phyloP scores from a whole-genome alignment of 441 rosid genomes.

The Metrosideros polymorpha region DNA sequence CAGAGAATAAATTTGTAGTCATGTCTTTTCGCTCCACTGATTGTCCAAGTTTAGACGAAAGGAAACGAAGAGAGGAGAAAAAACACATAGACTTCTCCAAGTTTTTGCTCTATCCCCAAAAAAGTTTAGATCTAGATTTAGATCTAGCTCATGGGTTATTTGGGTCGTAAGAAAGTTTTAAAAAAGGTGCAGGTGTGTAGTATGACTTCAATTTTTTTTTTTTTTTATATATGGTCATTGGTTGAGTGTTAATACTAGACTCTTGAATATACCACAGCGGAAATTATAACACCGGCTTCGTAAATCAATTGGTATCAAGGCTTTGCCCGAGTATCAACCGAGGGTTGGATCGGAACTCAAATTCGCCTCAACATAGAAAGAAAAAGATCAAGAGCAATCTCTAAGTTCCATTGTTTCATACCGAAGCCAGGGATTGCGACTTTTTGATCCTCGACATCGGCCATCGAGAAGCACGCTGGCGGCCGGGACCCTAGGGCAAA shows the following conservation, averaged over 20 bases:
- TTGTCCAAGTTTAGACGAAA: neutral
- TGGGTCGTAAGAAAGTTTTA: neutral
- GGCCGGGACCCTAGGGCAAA: neutral
- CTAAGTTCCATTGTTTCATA: neutral
- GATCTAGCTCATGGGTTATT: neutral
- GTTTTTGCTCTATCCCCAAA: neutral
- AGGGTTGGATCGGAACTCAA: fast-evolving
- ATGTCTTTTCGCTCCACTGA: fast-evolving
- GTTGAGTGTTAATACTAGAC: neutral
- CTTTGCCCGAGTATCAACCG: neutral
- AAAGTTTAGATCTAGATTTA: no score
- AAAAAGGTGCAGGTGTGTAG: neutral
- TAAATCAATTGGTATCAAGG: neutral
- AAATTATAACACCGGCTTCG: neutral
- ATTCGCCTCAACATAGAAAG: neutral
- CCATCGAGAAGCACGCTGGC: neutral
- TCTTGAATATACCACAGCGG: neutral
- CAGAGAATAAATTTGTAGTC: neutral
- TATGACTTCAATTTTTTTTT: neutral
- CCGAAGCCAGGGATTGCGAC: neutral
- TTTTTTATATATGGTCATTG: neutral
- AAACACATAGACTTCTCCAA: neutral
- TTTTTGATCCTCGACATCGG: neutral
- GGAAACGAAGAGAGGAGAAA: neutral
- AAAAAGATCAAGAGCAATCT: neutral